Conservation (phyloP, 129 eudicot genomes). For the Gnaphalium uliginosum region DNA sequence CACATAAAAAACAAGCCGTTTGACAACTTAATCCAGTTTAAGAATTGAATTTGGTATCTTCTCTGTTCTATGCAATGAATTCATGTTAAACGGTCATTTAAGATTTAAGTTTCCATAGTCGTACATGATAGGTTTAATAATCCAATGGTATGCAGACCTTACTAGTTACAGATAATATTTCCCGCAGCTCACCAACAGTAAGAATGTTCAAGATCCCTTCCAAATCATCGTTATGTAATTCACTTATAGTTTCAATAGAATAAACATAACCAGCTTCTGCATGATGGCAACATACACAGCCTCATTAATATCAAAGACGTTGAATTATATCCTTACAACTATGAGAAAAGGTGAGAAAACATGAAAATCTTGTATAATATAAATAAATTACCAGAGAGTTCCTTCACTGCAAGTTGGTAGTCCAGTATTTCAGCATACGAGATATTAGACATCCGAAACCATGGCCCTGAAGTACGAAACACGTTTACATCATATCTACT, state of each 20-base stretch:
- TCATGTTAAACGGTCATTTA: neutral
- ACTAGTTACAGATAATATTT: constrained; percentile 46
- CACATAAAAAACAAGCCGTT: neutral
- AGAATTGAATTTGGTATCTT: neutral
- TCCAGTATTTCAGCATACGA: constrained; percentile 78
- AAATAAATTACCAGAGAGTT: constrained; percentile 59
- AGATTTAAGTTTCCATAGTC: neutral
- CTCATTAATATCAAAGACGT: constrained; percentile 10
- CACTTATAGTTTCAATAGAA: constrained; percentile 36
- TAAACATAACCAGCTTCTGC: constrained; percentile 65
- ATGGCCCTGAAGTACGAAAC: constrained; percentile 64
- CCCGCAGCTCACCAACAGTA: constrained; percentile 69
- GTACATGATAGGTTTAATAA: constrained; percentile 1
- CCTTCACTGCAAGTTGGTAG: constrained; percentile 56
- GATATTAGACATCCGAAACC: constrained; percentile 78
- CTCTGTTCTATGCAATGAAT: constrained; percentile 8
- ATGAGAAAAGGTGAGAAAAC: neutral
- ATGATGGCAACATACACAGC: constrained; percentile 26
- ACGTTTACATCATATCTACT: constrained; percentile 16
- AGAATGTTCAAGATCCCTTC: constrained; percentile 61
- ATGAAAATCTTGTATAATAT: neutral
- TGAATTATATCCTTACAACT: neutral
- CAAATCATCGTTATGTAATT: constrained; percentile 47
- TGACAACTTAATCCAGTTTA: constrained; percentile 11
- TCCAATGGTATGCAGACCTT: constrained; percentile 50